Base-by-base conservation (phyloP, 768 basidiomycete species). In the Pleurotus eryngii region DNA sequence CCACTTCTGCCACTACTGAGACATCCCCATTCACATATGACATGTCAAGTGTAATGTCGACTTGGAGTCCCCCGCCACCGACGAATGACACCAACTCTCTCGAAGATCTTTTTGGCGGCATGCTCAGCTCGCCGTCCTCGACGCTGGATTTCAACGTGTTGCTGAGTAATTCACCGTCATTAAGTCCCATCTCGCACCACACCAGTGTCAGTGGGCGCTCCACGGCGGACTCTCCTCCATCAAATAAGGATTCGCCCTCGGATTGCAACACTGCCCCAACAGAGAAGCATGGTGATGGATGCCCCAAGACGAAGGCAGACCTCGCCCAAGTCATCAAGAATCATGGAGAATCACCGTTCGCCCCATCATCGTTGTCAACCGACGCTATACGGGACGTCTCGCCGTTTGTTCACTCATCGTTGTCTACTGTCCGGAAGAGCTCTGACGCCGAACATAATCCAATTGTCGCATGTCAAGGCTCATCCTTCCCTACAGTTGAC, bases 401-500 rank as follows among this genome's bases (percentile, higher is more conserved):
- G 17, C 77, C 83, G 6, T 90, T 90, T 62, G 55, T 71, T 46
- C 20, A 59, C 42, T 55, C 67, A 55, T 61, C 61, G 47, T 57
- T 59, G 17, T 63, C 59, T 20, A 66, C 70, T 8, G 60, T 78
- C 57, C 72, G 71, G 46, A 85, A 80, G 71, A 74, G 74, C 60
- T 68, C 74, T 11, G 79, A 82, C 42, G 62, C 68, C 7, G 65
- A 73, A 3, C 66, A 78, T 24, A 81, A 80, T 0, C 70, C 80
- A n/a, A 76, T 86, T 61, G 74, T 89, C n/a, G 74, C 78, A 30
- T 91, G 90, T 68, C 75, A 81, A 56, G 85, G 84, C 7, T 79
- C 85, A n/a, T 80, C 73, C 4, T 84, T 92, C 66, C 89, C 89
- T 5, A 80, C 74, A 70, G 89, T 86, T 14, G 70, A 79, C 60